Evolutionary conservation across 2,329 filamentous ascomycete genomes (phyloP).

Genomic region (Neonectria punicea): DNA sequence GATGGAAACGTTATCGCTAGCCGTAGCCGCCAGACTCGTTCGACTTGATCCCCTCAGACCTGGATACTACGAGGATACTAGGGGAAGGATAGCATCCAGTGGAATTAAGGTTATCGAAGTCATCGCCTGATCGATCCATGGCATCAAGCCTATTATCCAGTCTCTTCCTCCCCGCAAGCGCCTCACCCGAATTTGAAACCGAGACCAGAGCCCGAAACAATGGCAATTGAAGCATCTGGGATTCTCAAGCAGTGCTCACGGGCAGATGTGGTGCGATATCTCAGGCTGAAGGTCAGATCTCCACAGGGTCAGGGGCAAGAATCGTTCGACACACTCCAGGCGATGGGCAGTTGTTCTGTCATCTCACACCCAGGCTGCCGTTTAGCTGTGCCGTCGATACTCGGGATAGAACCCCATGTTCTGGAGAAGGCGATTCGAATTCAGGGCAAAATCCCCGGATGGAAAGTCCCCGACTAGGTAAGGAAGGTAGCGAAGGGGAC

Average conservation of each 20-base stretch:
- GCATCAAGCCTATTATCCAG: conserved; percentile 18
- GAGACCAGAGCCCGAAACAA: conserved; percentile 12
- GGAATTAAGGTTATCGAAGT: conserved; percentile 22
- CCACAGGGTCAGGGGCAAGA: conserved; percentile 28
- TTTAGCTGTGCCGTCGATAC: neutral
- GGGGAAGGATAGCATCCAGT: conserved; percentile 21
- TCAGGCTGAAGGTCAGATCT: conserved; percentile 28
- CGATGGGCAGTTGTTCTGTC: conserved; percentile 18
- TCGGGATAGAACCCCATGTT: conserved; percentile 16
- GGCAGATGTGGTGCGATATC: conserved; percentile 40
- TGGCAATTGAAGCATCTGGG: conserved; percentile 30
- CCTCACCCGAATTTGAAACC: conserved; percentile 33
- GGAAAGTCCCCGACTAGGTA: neutral
- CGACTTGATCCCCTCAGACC: conserved; percentile 6
- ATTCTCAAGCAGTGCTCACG: conserved; percentile 21
- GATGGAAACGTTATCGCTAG: conserved; percentile 43
- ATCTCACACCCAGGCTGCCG: neutral
- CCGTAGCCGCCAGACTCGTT: conserved; percentile 25
- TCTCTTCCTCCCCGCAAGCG: conserved; percentile 18
- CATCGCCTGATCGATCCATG: conserved; percentile 30
- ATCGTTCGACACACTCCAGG: conserved; percentile 37
- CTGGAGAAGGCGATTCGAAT: conserved; percentile 5
- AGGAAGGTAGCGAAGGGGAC: neutral
- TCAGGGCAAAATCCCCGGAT: conserved; percentile 16
- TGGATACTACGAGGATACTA: conserved; percentile 20